Evolutionary conservation across 2,329 filamentous ascomycete species (phyloP).

Genomic region (Trichoderma brevicompactum): DNA sequence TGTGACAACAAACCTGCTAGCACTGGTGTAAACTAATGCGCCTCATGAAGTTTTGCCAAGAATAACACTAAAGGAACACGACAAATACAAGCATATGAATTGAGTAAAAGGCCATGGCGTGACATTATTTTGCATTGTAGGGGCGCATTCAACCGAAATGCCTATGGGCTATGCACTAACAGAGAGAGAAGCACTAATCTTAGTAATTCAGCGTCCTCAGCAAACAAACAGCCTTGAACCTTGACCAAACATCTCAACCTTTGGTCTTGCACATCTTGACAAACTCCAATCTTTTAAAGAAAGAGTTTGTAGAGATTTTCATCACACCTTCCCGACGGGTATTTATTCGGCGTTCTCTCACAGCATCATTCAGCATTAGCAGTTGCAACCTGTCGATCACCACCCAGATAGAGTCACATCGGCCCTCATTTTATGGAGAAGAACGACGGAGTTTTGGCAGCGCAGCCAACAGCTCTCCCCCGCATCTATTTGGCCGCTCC

Average conservation of each 20-base stretch:
- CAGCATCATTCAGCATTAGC: not conserved
- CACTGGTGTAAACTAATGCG: too few species aligned
- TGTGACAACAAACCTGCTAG: too few species aligned
- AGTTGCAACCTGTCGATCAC: slow-evolving; percentile 21
- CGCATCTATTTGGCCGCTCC: slow-evolving; percentile 23
- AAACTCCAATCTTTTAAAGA: not conserved
- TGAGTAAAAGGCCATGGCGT: too few species aligned
- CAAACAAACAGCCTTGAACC: not conserved
- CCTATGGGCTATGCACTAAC: not conserved
- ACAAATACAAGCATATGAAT: too few species aligned
- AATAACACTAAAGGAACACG: too few species aligned
- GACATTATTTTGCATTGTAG: too few species aligned
- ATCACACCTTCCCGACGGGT: slow-evolving; percentile 27
- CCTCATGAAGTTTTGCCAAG: too few species aligned
- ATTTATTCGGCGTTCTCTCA: slow-evolving; percentile 18
- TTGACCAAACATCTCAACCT: not conserved
- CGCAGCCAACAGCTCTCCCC: slow-evolving; percentile 18
- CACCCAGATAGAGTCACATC: slow-evolving; percentile 19
- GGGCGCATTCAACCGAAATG: too few species aligned
- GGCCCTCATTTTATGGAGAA: slow-evolving; percentile 23
- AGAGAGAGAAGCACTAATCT: not conserved
- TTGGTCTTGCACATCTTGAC: not conserved
- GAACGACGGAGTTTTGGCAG: slow-evolving; percentile 8
- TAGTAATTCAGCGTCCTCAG: not conserved
- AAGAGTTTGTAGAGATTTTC: not conserved